Conservation (phyloP, 352 stramenopile genomes). For the Globisporangium irregulare region DNA sequence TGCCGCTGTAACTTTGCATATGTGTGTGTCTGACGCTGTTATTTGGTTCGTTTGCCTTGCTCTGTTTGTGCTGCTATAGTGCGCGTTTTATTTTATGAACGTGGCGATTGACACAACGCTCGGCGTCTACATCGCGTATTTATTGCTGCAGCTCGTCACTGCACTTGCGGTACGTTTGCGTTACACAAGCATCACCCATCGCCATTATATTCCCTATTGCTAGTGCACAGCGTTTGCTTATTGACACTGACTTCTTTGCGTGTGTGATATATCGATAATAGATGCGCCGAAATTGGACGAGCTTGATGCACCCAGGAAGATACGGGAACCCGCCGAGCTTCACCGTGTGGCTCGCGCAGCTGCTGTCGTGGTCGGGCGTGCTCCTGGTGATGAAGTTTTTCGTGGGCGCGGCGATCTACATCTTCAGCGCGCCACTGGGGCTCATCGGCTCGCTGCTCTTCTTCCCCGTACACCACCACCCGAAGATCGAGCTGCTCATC, state of each 20-base stretch:
- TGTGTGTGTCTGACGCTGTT: background rate
- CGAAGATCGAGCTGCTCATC: constrained; percentile 76
- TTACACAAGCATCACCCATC: background rate
- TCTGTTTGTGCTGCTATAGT: constrained; percentile 28
- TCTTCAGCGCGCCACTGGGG: constrained; percentile 55
- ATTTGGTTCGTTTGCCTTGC: background rate
- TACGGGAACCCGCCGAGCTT: constrained; percentile 71
- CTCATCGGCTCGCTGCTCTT: constrained; percentile 66
- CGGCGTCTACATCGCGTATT: constrained; percentile 79
- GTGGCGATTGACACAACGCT: constrained; percentile 82
- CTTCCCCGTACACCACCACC: constrained; percentile 62
- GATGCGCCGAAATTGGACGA: constrained; percentile 55
- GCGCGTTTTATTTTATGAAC: constrained; percentile 87
- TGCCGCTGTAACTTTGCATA: background rate
- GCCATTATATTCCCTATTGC: background rate
- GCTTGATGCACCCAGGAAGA: constrained; percentile 54
- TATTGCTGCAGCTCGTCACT: constrained; percentile 63
- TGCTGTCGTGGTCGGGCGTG: constrained; percentile 65
- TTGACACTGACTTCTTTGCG: background rate
- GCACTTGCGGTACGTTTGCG: constrained; percentile 40
- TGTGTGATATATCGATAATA: constrained; percentile 17
- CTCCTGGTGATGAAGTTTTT: constrained; percentile 69
- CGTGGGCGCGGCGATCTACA: constrained; percentile 55
- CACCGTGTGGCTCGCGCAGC: constrained; percentile 57
- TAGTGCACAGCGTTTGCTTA: background rate